Base-by-base conservation (phyloP, 805 yeast species). In the Clavispora santaluciae region DNA sequence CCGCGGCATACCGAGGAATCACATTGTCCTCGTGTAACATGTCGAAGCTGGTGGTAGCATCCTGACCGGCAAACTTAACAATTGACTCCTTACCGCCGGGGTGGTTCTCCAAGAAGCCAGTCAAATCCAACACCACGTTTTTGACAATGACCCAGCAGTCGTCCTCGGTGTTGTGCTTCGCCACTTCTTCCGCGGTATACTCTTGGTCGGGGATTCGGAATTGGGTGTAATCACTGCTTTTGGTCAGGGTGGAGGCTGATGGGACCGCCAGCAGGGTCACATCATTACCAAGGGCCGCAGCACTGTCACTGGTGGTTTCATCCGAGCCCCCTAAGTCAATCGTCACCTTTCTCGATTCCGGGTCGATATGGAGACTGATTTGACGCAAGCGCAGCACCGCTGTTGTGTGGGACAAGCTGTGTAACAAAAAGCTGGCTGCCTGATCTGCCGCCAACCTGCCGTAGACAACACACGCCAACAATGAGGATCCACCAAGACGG, bases 21-120 rank as follows among this genome's bases (percentile, higher is more conserved):
- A 78, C 78, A 36, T 65, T 65, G 47, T 79, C 84, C 41, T 77
- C 79, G 53, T 79, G 84, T 39, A 78, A 59, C 77, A 72, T 70
- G 31, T 63, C 76, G 49, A 71, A 72, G 38, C 72, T 69, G 41
- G 70, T 75, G 2, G 75, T 71, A 4, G 77, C 76, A 47, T 70
- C 76, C 45, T 61, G 66, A 1, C 78, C 76, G 10, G 72, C 73
- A 49, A 66, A 70, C 43, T 68, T 65, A 12, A 66, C 36, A 43
- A 79, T 76, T 11, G 81, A 71, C 38, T 77, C 76, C 13, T 62
- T 73, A 7, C 86, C 86, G 21, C 86, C 86, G 6, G 86, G 86
- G 49, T 71, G 79, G 45, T 66, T 61, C 12, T 54, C 45, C 43
- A 74, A 55, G 46, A 76, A 76, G 11, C 63, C 47, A 0, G 79